Evolutionary conservation across 2,329 filamentous ascomycete genomes (phyloP).

Genomic region (Bisporella sp.): DNA sequence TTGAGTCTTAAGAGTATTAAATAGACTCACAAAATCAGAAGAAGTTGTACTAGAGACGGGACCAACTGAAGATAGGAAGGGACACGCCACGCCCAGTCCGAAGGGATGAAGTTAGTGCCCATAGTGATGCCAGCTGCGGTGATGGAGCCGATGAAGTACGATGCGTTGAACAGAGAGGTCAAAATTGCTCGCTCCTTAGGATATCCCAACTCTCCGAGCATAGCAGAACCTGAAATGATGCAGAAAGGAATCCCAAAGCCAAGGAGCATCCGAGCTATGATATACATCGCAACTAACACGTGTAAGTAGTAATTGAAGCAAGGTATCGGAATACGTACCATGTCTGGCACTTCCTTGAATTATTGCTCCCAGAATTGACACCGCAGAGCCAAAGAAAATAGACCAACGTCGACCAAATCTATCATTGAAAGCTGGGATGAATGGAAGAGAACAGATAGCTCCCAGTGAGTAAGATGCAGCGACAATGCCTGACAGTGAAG

Average conservation of each 20-base stretch:
- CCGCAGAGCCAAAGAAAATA: slow-evolving; percentile 46
- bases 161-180: slow-evolving; percentile 23
- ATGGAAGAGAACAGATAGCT: slow-evolving; percentile 44
- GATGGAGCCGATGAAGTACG: slow-evolving; percentile 33
- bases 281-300: slow-evolving; percentile 40
- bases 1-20: too few species aligned
- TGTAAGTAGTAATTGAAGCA: slow-evolving; percentile 23
- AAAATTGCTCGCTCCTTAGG: slow-evolving; percentile 35
- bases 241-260: slow-evolving; percentile 45
- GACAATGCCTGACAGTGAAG: slow-evolving; percentile 11
- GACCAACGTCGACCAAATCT: slow-evolving; percentile 42
- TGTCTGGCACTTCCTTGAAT: slow-evolving; percentile 40
- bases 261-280: slow-evolving; percentile 44
- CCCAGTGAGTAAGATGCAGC: slow-evolving; percentile 46
- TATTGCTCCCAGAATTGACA: slow-evolving; percentile 48
- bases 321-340: slow-evolving; percentile 22
- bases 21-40: slow-evolving; percentile 8
- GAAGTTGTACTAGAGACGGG: slow-evolving; percentile 18
- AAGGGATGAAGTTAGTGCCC: slow-evolving; percentile 35
- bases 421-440: slow-evolving; percentile 45
- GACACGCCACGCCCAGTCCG: slow-evolving; percentile 34
- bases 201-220: slow-evolving; percentile 47
- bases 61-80: slow-evolving; percentile 33
- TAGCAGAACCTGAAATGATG: slow-evolving; percentile 43
- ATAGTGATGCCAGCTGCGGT: slow-evolving; percentile 36